phyloP scores from a whole-genome alignment of 2,329 filamentous ascomycete genomes.

The Metarhizium humberi region DNA sequence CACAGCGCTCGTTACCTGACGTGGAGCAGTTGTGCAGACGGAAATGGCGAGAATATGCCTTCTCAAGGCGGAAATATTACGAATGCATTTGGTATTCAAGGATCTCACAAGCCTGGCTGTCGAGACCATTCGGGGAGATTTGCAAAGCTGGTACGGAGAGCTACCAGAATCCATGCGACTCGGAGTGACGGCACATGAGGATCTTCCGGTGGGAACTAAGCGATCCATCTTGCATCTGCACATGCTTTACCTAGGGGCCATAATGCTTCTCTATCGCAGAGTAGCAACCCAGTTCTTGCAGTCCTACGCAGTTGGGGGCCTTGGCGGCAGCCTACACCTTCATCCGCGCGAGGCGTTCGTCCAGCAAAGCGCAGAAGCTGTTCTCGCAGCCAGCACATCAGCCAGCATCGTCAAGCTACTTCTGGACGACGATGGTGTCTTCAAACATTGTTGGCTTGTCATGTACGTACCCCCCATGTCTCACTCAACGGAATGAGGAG shows the following conservation, averaged over 20 bases:
- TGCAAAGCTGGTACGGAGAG: constrained; percentile 3
- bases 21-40: constrained; percentile 4
- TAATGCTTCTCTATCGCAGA: constrained; percentile 4
- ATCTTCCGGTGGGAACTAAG: background rate
- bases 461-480: constrained; percentile 1
- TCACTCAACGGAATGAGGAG: background rate
- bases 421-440: constrained; percentile 3
- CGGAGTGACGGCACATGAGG: background rate
- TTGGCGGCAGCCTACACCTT: background rate
- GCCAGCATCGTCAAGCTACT: constrained; percentile 5
- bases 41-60: constrained; percentile 7
- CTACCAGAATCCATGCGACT: constrained; percentile 2
- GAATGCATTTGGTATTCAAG: constrained; percentile 2
- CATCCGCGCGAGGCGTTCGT: background rate
- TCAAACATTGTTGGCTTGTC: constrained; percentile 6
- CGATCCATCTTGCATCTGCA: constrained; percentile 5
- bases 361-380: background rate
- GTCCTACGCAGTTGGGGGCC: background rate
- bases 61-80: constrained; percentile 5
- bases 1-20: background rate
- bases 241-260: constrained; percentile 4
- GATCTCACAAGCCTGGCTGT: constrained; percentile 1
- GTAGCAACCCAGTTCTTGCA: constrained; percentile 2
- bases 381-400: constrained; percentile 4
- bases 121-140: background rate